These are phyloP conservation scores for Thalassiosira livingstoniorum DNA, from an alignment of 352 stramenopile genomes.

Conservation along the genomic window DNA sequence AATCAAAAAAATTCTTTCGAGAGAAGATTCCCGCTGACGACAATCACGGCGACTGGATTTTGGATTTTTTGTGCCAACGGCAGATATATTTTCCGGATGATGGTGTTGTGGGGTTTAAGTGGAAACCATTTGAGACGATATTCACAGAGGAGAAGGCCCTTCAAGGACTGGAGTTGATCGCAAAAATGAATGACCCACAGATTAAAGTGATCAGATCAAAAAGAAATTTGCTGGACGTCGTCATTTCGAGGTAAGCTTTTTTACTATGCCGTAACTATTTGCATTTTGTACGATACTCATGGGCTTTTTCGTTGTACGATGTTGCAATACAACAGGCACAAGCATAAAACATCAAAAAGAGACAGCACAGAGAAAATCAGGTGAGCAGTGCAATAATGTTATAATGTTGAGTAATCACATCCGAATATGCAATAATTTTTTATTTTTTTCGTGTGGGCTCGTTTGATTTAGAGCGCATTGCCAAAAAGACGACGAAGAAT, in stretches of 20 bases:
- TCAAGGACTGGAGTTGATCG: slow-evolving; percentile 37
- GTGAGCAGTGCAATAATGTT: too few relatives aligned
- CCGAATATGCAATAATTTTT: not conserved
- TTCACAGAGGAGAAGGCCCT: slow-evolving; percentile 36
- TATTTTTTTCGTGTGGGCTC: not conserved
- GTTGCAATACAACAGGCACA: not conserved
- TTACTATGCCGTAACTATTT: too few relatives aligned
- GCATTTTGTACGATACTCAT: too few relatives aligned
- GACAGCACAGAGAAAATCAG: slow-evolving; percentile 21
- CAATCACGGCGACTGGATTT: slow-evolving; percentile 35
- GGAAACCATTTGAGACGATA: slow-evolving; percentile 41
- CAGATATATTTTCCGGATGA: slow-evolving; percentile 25
- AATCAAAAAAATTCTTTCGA: slow-evolving; percentile 41
- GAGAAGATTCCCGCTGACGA: slow-evolving; percentile 8
- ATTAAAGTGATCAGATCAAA: slow-evolving; percentile 46
- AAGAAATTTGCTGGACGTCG: slow-evolving; percentile 52
- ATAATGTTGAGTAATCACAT: too few relatives aligned
- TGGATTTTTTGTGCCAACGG: slow-evolving; percentile 30
- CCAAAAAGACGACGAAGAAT: slow-evolving; percentile 38
- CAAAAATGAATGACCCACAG: slow-evolving; percentile 17
- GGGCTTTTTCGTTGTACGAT: too few relatives aligned
- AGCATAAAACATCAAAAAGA: slow-evolving; percentile 9
- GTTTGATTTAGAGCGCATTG: slow-evolving; percentile 30
- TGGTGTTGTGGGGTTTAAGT: slow-evolving; percentile 51
- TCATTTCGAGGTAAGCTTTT: slow-evolving; percentile 31